phyloP scores from a whole-genome alignment of 1,284 basidiomycete genomes.

The Ceratobasidium sp. region DNA sequence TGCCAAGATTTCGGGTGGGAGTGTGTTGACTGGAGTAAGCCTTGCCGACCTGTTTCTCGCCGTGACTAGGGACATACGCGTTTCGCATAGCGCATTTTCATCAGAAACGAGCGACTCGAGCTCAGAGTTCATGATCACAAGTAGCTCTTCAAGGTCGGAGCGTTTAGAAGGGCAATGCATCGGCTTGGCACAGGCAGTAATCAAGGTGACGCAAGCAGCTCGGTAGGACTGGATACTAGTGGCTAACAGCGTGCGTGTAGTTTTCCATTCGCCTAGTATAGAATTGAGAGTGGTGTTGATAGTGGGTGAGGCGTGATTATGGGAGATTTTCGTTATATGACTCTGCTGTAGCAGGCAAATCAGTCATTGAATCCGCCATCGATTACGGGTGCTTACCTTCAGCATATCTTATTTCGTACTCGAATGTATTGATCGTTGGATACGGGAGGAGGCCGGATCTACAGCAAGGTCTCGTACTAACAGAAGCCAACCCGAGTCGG shows the following conservation, averaged over 20 bases:
- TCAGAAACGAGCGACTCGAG: not conserved
- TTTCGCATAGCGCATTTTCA: not conserved
- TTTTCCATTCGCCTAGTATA: not conserved
- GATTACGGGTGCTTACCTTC: too few relatives aligned
- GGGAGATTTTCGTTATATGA: too few relatives aligned
- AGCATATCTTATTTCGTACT: too few relatives aligned
- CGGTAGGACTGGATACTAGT: not conserved
- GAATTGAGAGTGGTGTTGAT: not conserved
- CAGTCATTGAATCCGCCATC: too few relatives aligned
- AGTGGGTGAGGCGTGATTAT: not conserved
- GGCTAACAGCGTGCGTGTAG: not conserved
- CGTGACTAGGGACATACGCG: not conserved
- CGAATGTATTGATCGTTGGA: too few relatives aligned
- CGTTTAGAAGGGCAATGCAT: not conserved
- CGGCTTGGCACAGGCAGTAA: not conserved
- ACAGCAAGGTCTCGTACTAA: too few relatives aligned
- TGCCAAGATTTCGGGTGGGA: constrained; percentile 9
- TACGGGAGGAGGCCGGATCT: too few relatives aligned
- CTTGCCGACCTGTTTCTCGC: not conserved
- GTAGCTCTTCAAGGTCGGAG: not conserved
- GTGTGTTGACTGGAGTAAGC: not conserved
- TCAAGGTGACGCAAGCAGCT: not conserved
- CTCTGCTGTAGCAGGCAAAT: too few relatives aligned
- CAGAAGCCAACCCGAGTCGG: too few relatives aligned
- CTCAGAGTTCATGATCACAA: not conserved